Conservation (phyloP, 768 basidiomycete species). For the Termitomyces sp. region DNA sequence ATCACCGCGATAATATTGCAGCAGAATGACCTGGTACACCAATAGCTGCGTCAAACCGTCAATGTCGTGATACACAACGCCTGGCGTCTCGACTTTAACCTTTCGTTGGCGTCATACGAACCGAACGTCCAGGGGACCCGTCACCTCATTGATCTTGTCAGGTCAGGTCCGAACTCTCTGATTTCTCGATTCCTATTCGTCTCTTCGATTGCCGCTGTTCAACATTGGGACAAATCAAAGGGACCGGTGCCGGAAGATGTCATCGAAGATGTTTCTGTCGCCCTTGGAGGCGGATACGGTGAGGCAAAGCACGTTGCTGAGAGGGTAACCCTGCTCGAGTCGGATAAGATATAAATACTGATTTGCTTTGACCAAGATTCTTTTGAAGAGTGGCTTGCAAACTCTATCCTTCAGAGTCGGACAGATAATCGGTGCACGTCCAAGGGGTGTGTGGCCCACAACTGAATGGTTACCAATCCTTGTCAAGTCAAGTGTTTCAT, state of each 20-base stretch:
- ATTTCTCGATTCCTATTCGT: constrained; percentile 24
- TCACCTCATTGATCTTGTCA: constrained; percentile 25
- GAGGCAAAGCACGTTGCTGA: constrained; percentile 30
- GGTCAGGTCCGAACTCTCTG: constrained; percentile 12
- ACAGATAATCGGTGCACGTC: constrained; percentile 27
- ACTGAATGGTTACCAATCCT: constrained; percentile 35
- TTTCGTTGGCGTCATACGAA: constrained; percentile 30
- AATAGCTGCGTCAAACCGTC: constrained; percentile 21
- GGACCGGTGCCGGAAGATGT: constrained; percentile 29
- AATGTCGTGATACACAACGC: constrained; percentile 30
- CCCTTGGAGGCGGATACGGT: constrained; percentile 23
- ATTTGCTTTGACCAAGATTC: constrained; percentile 17
- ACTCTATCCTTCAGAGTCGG: constrained; percentile 28
- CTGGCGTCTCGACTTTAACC: constrained; percentile 37
- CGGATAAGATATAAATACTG: neutral
- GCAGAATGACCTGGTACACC: neutral
- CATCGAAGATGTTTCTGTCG: constrained; percentile 18
- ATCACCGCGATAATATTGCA: neutral
- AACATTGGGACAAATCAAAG: constrained; percentile 12
- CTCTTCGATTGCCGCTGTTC: constrained; percentile 25
- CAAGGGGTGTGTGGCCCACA: constrained; percentile 32
- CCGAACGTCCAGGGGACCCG: constrained; percentile 26
- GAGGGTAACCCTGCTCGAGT: constrained; percentile 16
- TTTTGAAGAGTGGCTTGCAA: constrained; percentile 23
- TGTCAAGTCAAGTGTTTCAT: constrained; percentile 25